These are phyloP conservation scores for Allium fistulosum DNA, from an alignment of 106 monocot genomes.

Conservation along the genomic window DNA sequence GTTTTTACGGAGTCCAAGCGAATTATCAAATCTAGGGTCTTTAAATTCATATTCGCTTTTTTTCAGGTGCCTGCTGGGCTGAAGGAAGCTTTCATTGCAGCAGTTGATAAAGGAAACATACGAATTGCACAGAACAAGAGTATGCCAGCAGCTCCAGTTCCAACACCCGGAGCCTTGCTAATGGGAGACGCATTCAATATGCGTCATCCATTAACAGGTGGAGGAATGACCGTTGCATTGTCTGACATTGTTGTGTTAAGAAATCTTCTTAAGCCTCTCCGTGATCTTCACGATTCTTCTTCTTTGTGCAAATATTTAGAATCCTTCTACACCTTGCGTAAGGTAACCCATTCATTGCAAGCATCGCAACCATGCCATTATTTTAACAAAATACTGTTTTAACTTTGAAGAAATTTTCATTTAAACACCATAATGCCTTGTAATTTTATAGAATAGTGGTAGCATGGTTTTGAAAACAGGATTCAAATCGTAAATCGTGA, in stretches of 20 bases:
- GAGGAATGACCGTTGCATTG: conserved; percentile 94
- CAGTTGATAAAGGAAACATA: conserved; percentile 70
- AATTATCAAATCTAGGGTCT: too few species aligned
- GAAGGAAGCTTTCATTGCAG: conserved; percentile 52
- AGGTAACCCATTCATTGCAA: conserved; percentile 32
- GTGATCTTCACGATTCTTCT: conserved; percentile 63
- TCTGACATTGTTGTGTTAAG: conserved; percentile 74
- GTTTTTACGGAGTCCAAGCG: too few species aligned
- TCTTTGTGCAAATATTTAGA: conserved; percentile 86
- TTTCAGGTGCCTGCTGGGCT: conserved; percentile 56
- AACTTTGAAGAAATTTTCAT: too few species aligned
- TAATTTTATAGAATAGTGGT: too few species aligned
- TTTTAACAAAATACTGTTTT: background rate
- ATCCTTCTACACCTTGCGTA: conserved; percentile 88
- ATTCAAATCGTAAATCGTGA: too few species aligned
- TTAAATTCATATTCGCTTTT: background rate
- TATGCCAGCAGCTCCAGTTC: conserved; percentile 89
- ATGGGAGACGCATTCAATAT: conserved; percentile 99
- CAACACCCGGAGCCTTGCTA: conserved; percentile 85
- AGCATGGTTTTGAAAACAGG: too few species aligned
- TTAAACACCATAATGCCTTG: too few species aligned
- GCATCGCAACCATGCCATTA: background rate
- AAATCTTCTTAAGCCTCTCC: conserved; percentile 77
- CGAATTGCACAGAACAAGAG: conserved; percentile 79
- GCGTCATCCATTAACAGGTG: conserved; percentile 94